These are phyloP conservation scores for Phenoliferia sp. DNA, from an alignment of 1,284 basidiomycete genomes.

Conservation along the genomic window DNA sequence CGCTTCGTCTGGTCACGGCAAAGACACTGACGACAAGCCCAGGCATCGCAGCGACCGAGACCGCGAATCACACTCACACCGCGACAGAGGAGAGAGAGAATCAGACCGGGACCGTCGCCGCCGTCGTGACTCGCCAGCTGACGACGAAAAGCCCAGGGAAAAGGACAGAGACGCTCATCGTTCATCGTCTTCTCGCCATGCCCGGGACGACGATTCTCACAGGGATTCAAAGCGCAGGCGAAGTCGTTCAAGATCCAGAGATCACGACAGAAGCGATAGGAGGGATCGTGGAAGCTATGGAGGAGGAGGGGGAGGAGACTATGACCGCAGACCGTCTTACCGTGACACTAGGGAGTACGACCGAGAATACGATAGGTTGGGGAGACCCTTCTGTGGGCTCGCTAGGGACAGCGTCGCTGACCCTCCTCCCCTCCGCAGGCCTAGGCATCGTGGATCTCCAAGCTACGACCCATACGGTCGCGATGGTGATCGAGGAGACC, in stretches of 20 bases:
- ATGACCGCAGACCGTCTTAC: constrained; percentile 1
- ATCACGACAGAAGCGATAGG: constrained; percentile 26
- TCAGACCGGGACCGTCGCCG: not conserved
- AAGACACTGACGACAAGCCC: constrained; percentile 3
- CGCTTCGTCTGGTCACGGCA: constrained; percentile 10
- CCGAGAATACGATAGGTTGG: constrained; percentile 13
- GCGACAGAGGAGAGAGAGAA: not conserved
- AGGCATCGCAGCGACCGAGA: constrained; percentile 17
- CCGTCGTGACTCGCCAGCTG: constrained; percentile 8
- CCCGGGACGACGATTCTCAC: not conserved
- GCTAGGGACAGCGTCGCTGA: too few species aligned
- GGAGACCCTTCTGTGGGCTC: not conserved
- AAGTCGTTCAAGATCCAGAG: constrained; percentile 9
- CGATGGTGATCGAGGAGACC: not conserved
- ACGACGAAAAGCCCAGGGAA: constrained; percentile 1
- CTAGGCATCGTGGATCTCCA: constrained; percentile 22
- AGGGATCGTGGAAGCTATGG: constrained; percentile 2
- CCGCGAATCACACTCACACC: not conserved
- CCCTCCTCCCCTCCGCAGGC: not conserved
- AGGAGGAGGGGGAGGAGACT: constrained; percentile 2
- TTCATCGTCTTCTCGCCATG: not conserved
- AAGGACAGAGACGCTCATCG: not conserved
- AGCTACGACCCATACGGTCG: constrained; percentile 20
- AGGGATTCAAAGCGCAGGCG: constrained; percentile 8
- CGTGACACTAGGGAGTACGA: not conserved